Evolutionary conservation across 1,284 basidiomycete genomes (phyloP).

Genomic region (Blastosporella zonata): DNA sequence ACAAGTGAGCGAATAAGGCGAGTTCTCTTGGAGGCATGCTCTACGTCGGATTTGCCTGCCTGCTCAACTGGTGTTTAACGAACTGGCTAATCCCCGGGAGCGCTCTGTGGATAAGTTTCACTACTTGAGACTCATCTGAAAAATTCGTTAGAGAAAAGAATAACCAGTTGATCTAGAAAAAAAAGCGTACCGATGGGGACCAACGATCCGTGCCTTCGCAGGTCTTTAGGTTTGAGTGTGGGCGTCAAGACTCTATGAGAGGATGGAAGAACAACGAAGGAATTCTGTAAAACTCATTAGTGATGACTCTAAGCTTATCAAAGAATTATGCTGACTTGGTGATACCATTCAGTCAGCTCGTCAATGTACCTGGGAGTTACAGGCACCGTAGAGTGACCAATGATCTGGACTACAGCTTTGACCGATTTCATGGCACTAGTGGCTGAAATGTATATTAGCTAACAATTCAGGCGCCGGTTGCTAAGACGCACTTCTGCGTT

Average conservation of each 20-base stretch:
- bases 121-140: constrained; percentile 57
- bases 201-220: constrained; percentile 61
- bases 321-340: constrained; percentile 39
- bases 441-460: constrained; percentile 26
- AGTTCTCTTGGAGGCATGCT: neutral
- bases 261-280: constrained; percentile 60
- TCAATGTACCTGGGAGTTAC: constrained; percentile 48
- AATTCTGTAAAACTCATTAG: constrained; percentile 44
- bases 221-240: constrained; percentile 44
- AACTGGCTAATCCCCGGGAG: constrained; percentile 59
- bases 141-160: neutral
- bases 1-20: neutral
- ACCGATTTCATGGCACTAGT: constrained; percentile 59
- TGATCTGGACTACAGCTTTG: constrained; percentile 72
- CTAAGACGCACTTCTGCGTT: constrained; percentile 55
- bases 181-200: constrained; percentile 47
- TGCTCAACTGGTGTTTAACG: constrained; percentile 34
- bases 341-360: constrained; percentile 62
- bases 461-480: neutral
- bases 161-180: neutral
- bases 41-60: constrained; percentile 1
- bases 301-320: neutral
- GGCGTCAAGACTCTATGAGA: constrained; percentile 51
- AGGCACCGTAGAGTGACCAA: constrained; percentile 64
- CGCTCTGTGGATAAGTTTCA: constrained; percentile 58